Evolutionary conservation across 306 rosid species (phyloP).

Genomic region (Cyamopsis tetragonoloba): DNA sequence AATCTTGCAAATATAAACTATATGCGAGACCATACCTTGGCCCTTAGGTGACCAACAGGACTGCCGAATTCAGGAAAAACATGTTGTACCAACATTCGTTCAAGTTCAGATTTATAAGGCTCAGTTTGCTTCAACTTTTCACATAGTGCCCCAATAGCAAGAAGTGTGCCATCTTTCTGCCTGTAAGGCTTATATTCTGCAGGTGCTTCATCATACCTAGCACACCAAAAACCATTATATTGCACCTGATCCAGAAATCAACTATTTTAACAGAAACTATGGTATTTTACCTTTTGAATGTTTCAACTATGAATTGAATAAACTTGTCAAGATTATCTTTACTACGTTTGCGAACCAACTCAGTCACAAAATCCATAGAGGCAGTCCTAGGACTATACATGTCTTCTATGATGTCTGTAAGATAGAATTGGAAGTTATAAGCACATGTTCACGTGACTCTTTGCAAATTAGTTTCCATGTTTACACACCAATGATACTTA

Average conservation of each 20-base stretch:
- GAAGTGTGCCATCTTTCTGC: constrained; percentile 98
- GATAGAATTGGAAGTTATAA: constrained; percentile 25
- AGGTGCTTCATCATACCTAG: constrained; percentile 82
- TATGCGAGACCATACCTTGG: constrained; percentile 58
- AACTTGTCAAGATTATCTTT: constrained; percentile 89
- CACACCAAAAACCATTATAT: constrained; percentile 10
- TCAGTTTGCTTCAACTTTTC: constrained; percentile 88
- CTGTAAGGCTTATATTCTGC: constrained; percentile 73
- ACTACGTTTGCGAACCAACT: constrained; percentile 89
- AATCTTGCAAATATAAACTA: neutral
- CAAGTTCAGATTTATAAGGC: constrained; percentile 94
- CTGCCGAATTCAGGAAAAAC: constrained; percentile 96
- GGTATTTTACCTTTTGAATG: constrained; percentile 70
- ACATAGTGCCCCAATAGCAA: constrained; percentile 95
- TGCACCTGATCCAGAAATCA: constrained; percentile 1
- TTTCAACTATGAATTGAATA: constrained; percentile 71
- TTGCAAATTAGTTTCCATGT: constrained; percentile 1
- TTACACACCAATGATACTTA: constrained; percentile 37
- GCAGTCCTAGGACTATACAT: constrained; percentile 96
- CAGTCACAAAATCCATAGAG: constrained; percentile 91
- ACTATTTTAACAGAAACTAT: neutral
- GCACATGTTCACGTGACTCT: neutral
- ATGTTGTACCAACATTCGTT: constrained; percentile 93
- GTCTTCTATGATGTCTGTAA: constrained; percentile 88
- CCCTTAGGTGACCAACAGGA: constrained; percentile 94